Evolutionary conservation across 495 filamentous ascomycete species (phyloP).

Genomic region (Penicillium waksmanii): DNA sequence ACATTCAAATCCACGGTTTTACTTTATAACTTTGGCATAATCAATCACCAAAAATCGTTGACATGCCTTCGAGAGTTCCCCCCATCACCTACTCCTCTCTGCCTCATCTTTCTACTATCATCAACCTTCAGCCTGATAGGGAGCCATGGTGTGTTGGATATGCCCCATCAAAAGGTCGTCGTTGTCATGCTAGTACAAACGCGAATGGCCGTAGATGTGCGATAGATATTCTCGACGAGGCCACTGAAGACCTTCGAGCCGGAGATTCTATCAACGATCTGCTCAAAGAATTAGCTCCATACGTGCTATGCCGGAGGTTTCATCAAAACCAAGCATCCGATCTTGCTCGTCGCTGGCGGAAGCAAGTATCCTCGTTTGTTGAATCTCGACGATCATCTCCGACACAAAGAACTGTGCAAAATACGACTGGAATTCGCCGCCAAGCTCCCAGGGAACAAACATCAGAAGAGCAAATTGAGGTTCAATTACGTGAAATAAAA

Average conservation of each 20-base stretch:
- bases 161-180: conserved; percentile 27
- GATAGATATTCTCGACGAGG: conserved; percentile 25
- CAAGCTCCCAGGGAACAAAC: neutral
- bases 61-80: conserved; percentile 9
- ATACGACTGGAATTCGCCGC: neutral
- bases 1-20: too few species aligned
- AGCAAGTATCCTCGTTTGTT: conserved; percentile 17
- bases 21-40: neutral
- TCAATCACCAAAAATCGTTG: neutral
- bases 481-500: neutral
- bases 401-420: neutral
- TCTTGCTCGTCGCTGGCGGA: conserved; percentile 23
- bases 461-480: neutral
- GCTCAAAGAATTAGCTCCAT: conserved; percentile 29
- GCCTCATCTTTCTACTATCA: conserved; percentile 26
- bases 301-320: conserved; percentile 29
- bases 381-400: conserved; percentile 5
- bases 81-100: neutral
- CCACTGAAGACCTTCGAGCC: conserved; percentile 19
- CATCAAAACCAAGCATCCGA: conserved; percentile 30
- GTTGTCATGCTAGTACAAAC: conserved; percentile 29
- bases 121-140: conserved; percentile 28
- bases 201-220: conserved; percentile 18
- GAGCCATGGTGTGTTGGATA: conserved; percentile 33
- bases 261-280: conserved; percentile 23